Evolutionary conservation across 1,284 basidiomycete species (phyloP), one percentile per base, ranked within the genome.

Genomic region (Phellopilus nigrolimitatus): DNA sequence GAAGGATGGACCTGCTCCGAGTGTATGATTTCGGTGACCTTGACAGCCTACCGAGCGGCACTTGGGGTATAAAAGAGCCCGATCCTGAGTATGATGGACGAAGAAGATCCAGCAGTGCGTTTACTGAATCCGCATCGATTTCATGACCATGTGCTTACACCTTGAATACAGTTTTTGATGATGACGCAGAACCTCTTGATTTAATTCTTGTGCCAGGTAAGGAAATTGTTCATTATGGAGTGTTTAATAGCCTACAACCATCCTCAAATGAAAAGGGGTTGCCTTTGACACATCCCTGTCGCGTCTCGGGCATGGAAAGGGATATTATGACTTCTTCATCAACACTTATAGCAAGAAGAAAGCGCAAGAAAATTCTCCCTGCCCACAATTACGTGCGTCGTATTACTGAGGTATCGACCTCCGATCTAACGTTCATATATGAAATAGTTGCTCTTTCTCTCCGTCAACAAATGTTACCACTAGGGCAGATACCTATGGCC

Each of bases 61-160:
- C 72, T 25, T 90, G 87, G 87, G 87, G 83, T 1, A 88, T 90
- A 61, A 78, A 74, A 53, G 84, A 90, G 60, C 87, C 87, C 0
- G 68, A 67, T 0, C 54, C 59, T n/a, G 61, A 71, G 28, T 78
- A 72, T 68, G 59, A 70, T 51, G 74, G 69, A 17, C 52, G 57
- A 10, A 65, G 60, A 36, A 73, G 87, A 48, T 62, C 64, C 51
- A 77, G 70, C 54, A 77, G 85, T 87, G 56, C 40, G 76, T 67
- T 10, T 15, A 17, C 5, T 17, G 27, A 43, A 27, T n/a, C n/a
- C n/a, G 7, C 38, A 21, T 41, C 22, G 3, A 25, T 42, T 21
- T 17, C 27, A 28, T 24, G 33, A 19, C 46, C 17, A 52, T 47
- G 27, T 30, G 30, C 28, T 48, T 44, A 37, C 24, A 21, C 39